phyloP scores from a whole-genome alignment of 2,329 filamentous ascomycete genomes.

The Clonostachys chloroleuca region DNA sequence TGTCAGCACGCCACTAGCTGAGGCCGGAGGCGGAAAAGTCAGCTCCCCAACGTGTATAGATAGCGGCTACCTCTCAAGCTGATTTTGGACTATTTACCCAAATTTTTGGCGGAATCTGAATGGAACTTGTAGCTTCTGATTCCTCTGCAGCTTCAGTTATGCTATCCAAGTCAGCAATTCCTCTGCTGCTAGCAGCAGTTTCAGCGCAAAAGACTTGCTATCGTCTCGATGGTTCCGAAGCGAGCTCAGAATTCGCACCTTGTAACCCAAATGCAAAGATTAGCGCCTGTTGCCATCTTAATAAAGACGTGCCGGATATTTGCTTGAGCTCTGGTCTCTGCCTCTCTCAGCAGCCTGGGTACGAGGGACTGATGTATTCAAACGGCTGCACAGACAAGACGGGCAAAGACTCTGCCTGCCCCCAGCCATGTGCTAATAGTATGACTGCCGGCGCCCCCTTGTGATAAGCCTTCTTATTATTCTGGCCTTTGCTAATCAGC shows the following conservation, averaged over 20 bases:
- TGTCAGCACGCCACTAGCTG: too few relatives aligned
- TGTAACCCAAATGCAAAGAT: slow-evolving; percentile 9
- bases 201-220: too few relatives aligned
- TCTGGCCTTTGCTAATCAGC: not conserved
- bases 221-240: too few relatives aligned
- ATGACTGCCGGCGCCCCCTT: not conserved
- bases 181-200: too few relatives aligned
- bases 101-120: too few relatives aligned
- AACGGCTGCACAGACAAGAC: slow-evolving; percentile 12
- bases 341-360: slow-evolving; percentile 6
- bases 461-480: not conserved
- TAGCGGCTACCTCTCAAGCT: too few relatives aligned
- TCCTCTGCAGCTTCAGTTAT: too few relatives aligned
- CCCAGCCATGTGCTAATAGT: slow-evolving; percentile 8
- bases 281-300: slow-evolving; percentile 10
- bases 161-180: too few relatives aligned
- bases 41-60: too few relatives aligned
- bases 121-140: too few relatives aligned
- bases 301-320: slow-evolving; percentile 10
- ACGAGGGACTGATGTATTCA: slow-evolving; percentile 9
- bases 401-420: slow-evolving; percentile 6
- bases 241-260: not conserved
- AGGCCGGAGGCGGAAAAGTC: too few relatives aligned
- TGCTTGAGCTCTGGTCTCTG: slow-evolving; percentile 12
- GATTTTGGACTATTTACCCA: too few relatives aligned